Evolutionary conservation across 225 moss, liverwort and hornwort genomes (phyloP), one percentile per base, ranked within the genome.

Genomic region (Thuidium tamariscinum): DNA sequence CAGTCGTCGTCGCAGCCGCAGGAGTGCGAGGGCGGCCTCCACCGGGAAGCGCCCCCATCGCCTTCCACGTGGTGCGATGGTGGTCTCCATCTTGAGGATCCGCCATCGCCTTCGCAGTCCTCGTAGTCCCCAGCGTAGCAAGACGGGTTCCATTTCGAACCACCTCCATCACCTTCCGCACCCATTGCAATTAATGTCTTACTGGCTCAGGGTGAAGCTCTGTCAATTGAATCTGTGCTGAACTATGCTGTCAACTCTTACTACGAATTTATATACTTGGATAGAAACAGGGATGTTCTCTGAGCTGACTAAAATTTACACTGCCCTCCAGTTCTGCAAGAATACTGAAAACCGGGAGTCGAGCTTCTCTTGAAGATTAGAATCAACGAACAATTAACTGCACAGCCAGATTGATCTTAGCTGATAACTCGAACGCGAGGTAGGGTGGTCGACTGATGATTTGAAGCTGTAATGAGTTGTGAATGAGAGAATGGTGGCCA

Each of bases 91-190:
- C 42, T 67, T 0, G 90, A 88, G 13, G 83, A 67, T 30, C 90
- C 88, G 20, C 90, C 88, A 46, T 90, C 90, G 0, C 88, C 90
- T 86, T 88, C 88, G 34, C 75, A 90, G 19, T 57, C 82, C 13
- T 84, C 76, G 77, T 30, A 84, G 27, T 89, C 84, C 12, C 49
- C 56, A 8, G 79, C 6, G 80, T 63, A 71, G 37, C 17, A 84
- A 2, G 77, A 48, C 37, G 81, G 87, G 32, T 77, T 91, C 89
- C 89, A 91, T 42, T 84, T 89, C 9, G 89, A 91, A 29, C 82
- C 84, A 9, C 89, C 89, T 30, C 89, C 91, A 66, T 89, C 89
- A 49, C 87, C 91, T 57, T 89, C 77, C 4, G 49, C 81, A 77
- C 88, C 91, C 89, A 89, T 91, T 27, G 34, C 42, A 25, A 14